Base-by-base conservation (phyloP, 208 protist species). In the Porcisia deanei region DNA sequence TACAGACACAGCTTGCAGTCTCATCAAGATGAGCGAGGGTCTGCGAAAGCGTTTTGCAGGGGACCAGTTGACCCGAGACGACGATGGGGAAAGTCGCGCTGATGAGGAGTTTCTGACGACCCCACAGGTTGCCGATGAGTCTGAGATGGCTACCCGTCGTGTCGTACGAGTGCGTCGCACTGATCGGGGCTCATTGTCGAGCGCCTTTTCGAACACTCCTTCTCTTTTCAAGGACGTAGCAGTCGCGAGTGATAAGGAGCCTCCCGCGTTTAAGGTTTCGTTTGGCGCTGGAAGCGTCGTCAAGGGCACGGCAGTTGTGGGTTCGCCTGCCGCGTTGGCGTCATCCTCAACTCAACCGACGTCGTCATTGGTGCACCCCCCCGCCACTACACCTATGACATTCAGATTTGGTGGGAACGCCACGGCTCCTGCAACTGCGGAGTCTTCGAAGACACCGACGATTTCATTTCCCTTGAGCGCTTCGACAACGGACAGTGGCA, bases 91-190 rank as follows among this genome's bases (percentile, higher is more conserved):
- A 20, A 76, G 81, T 8, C 53, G 67, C 39, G 69, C 60, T 0
- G 72, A 90, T 14, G 86, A 88, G n/a, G 80, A 79, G 41, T 86
- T 90, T 54, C 74, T 84, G 64, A 87, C 85, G 47, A 86, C 80
- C 3, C 86, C 88, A 53, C 80, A 87, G 73, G 80, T 90, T 52
- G 92, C 90, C 14, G 81, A 86, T 67, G 63, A 66, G 20, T 81
- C 85, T 47, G 88, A 88, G 72, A 86, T 96, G 84, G 80, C 89
- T 10, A 79, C 60, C 54, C 88, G 92, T n/a, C 89, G 89, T n/a
- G 76, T 94, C 12, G 84, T 94, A 65, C 80, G 84, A 18, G 88
- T 93, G 41, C 34, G 63, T 1, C 87, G 91, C 9, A 58, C 77
- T 2, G 59, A 61, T 20, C 64, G 55, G 47, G 57, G 60, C n/a